Conservation (phyloP, 2,329 filamentous ascomycete species). For the Plenodomus biglobosus region DNA sequence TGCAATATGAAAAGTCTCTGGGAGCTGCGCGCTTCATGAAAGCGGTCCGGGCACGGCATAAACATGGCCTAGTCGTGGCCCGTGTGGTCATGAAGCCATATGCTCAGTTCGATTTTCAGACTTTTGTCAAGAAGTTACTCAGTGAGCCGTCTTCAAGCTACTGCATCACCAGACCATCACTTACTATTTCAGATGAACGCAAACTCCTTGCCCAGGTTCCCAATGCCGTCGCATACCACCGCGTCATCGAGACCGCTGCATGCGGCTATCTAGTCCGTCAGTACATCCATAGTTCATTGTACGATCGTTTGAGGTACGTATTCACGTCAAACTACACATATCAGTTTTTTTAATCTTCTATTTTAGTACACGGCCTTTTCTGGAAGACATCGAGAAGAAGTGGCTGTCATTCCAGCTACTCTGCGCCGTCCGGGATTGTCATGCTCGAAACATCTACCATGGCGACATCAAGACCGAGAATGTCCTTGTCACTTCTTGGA, state of each 20-base stretch:
- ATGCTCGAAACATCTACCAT: slow-evolving; percentile 85
- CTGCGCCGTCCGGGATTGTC: slow-evolving; percentile 88
- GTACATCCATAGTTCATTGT: slow-evolving; percentile 93
- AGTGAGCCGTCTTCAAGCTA: slow-evolving; percentile 54
- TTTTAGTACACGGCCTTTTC: slow-evolving; percentile 82
- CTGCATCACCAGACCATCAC: slow-evolving; percentile 13
- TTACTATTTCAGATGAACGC: slow-evolving; percentile 65
- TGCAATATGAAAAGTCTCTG: slow-evolving; percentile 89
- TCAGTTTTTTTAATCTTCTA: slow-evolving; percentile 46
- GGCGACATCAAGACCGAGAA: slow-evolving; percentile 99
- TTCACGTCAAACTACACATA: neutral
- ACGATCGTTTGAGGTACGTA: slow-evolving; percentile 75
- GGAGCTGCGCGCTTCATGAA: slow-evolving; percentile 96
- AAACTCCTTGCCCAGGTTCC: slow-evolving; percentile 78
- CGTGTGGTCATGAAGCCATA: slow-evolving; percentile 96
- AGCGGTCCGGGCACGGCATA: slow-evolving; percentile 85
- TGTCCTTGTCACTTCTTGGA: slow-evolving; percentile 95
- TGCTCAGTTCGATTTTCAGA: slow-evolving; percentile 73
- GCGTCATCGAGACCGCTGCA: slow-evolving; percentile 85
- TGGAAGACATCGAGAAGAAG: slow-evolving; percentile 98
- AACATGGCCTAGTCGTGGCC: slow-evolving; percentile 87
- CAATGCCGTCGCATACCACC: slow-evolving; percentile 87
- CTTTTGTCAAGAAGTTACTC: slow-evolving; percentile 75
- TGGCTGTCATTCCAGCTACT: slow-evolving; percentile 97
- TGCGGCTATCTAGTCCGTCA: slow-evolving; percentile 93